Conservation (phyloP, 257 asterid genomes). For the Nicotiana sylvestris region DNA sequence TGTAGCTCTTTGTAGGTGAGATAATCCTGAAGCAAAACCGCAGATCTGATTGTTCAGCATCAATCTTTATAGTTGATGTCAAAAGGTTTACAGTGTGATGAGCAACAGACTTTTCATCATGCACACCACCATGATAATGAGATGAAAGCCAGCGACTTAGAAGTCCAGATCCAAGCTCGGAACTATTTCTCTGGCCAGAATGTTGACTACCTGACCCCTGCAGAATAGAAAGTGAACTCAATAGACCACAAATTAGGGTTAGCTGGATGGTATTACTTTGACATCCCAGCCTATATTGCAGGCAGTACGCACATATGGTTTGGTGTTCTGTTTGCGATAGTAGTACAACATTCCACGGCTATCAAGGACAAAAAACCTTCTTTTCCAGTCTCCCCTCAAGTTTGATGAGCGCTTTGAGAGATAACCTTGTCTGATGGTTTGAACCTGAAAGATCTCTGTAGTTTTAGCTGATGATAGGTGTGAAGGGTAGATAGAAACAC, state of each 20-base stretch:
- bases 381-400: constrained; percentile 98
- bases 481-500: neutral
- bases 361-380: constrained; percentile 99
- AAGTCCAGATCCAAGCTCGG: constrained; percentile 96
- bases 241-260: constrained; percentile 3
- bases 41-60: constrained; percentile 98
- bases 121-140: constrained; percentile 94
- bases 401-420: constrained; percentile 95
- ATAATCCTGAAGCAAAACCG: constrained; percentile 98
- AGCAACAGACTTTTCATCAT: constrained; percentile 98
- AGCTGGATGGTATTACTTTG: neutral
- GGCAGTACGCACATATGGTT: constrained; percentile 83
- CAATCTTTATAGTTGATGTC: constrained; percentile 97
- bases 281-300: neutral
- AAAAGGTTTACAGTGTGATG: constrained; percentile 96
- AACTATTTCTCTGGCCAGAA: constrained; percentile 90
- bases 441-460: constrained; percentile 61
- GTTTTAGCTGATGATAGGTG: constrained; percentile 26
- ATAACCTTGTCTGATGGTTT: constrained; percentile 98
- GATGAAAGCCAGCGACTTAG: constrained; percentile 98
- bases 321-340: constrained; percentile 94
- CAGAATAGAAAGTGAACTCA: constrained; percentile 6
- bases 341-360: constrained; percentile 99
- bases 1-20: constrained; percentile 97
- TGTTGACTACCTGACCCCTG: constrained; percentile 89